A percentile compares a stretch with the other conserved stretches of the same genome.
Evolutionary conservation across 352 stramenopile species (phyloP).

Genomic region (Phytophthora vignae): DNA sequence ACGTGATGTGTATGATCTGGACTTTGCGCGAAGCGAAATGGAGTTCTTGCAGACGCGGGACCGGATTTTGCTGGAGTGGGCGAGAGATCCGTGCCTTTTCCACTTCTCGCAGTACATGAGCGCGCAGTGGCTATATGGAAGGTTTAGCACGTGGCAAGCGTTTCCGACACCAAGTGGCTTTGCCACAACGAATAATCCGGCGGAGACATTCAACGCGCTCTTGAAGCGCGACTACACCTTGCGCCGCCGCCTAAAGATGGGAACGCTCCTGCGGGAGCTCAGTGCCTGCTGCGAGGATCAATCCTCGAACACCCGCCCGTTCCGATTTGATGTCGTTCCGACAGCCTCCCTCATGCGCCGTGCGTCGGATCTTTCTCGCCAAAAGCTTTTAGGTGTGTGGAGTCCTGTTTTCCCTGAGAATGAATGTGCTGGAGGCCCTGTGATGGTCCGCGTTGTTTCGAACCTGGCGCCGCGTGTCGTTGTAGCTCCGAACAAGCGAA

Average conservation of each 20-base stretch:
- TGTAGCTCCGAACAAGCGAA: too few species aligned
- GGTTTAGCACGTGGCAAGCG: background rate
- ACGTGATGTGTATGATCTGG: conserved; percentile 26
- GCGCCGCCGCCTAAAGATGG: background rate
- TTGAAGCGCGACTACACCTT: background rate
- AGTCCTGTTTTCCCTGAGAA: too few species aligned
- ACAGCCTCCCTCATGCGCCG: too few species aligned
- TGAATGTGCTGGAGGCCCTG: too few species aligned
- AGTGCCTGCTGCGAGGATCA: background rate
- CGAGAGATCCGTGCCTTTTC: too few species aligned
- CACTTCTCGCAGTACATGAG: too few species aligned
- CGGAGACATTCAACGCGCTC: background rate
- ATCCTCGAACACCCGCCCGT: background rate
- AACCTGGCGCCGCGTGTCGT: too few species aligned
- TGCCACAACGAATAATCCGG: background rate
- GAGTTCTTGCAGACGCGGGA: background rate
- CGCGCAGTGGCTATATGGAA: too few species aligned
- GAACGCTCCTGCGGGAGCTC: background rate
- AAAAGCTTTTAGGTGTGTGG: too few species aligned
- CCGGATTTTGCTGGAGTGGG: too few species aligned
- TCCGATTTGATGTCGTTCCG: background rate
- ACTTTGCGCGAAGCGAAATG: conserved; percentile 13
- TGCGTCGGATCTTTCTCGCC: too few species aligned
- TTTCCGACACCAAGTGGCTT: background rate
- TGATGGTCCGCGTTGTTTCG: too few species aligned